Evolutionary conservation across 2,329 filamentous ascomycete genomes (phyloP).

Genomic region (Fusarium sp.): DNA sequence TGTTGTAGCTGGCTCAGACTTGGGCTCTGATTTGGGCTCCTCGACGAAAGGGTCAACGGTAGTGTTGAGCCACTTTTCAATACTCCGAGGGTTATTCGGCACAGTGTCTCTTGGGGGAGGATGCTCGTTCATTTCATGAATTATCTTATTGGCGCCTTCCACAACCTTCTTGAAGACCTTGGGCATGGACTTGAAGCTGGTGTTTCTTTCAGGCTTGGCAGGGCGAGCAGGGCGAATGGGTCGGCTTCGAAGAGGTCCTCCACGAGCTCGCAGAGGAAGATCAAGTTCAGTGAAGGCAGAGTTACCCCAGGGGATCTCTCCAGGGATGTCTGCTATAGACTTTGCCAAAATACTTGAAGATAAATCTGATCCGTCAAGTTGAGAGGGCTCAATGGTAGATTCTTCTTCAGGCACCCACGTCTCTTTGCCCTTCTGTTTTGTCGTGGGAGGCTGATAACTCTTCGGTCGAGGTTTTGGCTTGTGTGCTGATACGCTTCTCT

Average conservation of each 20-base stretch:
- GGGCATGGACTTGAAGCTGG: conserved; percentile 71
- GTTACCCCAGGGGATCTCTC: conserved; percentile 72
- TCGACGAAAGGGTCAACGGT: conserved; percentile 74
- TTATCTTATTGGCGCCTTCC: conserved; percentile 72
- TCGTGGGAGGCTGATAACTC: conserved; percentile 34
- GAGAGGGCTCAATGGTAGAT: conserved; percentile 43
- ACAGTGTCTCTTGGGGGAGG: conserved; percentile 57
- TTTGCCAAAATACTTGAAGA: conserved; percentile 58
- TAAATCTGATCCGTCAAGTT: conserved; percentile 48
- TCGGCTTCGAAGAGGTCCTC: conserved; percentile 58
- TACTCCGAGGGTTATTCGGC: conserved; percentile 69
- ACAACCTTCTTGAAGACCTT: conserved; percentile 74
- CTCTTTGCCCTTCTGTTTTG: conserved; percentile 44
- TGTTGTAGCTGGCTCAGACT: conserved; percentile 12
- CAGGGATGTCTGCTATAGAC: conserved; percentile 65
- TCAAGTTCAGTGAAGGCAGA: conserved; percentile 76
- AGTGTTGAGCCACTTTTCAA: conserved; percentile 73
- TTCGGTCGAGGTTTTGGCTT: conserved; percentile 45
- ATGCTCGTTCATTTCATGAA: conserved; percentile 70
- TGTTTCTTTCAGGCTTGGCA: conserved; percentile 62
- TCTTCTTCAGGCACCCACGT: conserved; percentile 49
- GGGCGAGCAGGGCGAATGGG: conserved; percentile 50
- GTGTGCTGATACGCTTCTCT: conserved; percentile 44
- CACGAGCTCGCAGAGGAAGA: conserved; percentile 58
- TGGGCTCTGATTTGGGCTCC: conserved; percentile 24